phyloP scores from a whole-genome alignment of 768 basidiomycete genomes.

The Kwoniella newhampshirensis region DNA sequence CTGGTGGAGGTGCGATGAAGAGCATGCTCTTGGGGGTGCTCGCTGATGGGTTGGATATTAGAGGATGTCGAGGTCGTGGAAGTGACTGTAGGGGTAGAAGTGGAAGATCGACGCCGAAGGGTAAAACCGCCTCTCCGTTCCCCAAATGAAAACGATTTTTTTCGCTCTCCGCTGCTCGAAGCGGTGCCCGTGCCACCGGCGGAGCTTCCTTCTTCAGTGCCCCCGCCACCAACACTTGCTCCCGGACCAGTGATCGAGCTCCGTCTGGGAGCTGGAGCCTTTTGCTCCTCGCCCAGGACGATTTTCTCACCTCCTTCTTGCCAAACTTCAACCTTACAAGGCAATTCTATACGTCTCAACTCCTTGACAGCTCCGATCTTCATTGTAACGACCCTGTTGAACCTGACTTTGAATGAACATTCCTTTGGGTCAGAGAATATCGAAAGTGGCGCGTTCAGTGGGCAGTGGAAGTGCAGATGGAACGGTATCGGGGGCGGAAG shows the following conservation, averaged over 20 bases:
- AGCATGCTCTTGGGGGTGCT: too few species aligned
- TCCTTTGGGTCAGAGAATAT: conserved; percentile 40
- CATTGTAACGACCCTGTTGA: conserved; percentile 42
- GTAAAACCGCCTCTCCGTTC: neutral
- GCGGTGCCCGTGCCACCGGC: neutral
- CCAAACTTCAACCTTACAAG: conserved; percentile 40
- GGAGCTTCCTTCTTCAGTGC: too few species aligned
- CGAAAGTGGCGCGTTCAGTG: conserved; percentile 27
- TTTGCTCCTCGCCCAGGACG: conserved; percentile 18
- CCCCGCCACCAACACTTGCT: neutral
- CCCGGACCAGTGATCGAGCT: neutral
- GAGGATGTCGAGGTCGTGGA: too few species aligned
- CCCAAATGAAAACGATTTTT: neutral
- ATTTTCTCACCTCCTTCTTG: conserved; percentile 39
- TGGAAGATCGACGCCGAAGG: neutral
- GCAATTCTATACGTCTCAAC: conserved; percentile 40
- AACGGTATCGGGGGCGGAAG: conserved; percentile 40
- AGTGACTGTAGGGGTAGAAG: neutral
- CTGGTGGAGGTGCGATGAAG: too few species aligned
- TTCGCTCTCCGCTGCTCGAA: neutral
- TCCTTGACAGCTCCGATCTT: conserved; percentile 38
- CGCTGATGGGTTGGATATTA: too few species aligned
- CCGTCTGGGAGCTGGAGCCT: neutral
- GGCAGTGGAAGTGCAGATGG: conserved; percentile 45
- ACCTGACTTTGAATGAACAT: conserved; percentile 32